Evolutionary conservation across 2,329 filamentous ascomycete species (phyloP).

Genomic region (Aspergillus fructus): DNA sequence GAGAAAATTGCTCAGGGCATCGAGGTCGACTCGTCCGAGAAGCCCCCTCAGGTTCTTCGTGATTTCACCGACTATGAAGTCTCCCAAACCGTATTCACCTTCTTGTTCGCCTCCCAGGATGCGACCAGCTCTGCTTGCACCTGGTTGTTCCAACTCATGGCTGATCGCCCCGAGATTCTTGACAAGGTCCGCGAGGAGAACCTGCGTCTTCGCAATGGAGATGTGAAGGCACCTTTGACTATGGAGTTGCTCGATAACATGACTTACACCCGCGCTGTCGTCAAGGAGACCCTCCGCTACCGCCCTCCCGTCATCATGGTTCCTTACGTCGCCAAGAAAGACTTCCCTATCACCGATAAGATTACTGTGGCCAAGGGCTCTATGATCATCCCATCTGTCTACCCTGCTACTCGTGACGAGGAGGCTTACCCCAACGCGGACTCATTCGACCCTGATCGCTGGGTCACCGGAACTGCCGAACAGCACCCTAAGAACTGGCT

Average conservation of each 20-base stretch:
- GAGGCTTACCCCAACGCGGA: constrained; percentile 91
- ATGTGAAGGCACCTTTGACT: constrained; percentile 67
- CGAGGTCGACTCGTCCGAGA: constrained; percentile 67
- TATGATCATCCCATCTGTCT: constrained; percentile 92
- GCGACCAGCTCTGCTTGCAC: constrained; percentile 91
- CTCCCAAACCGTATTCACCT: constrained; percentile 53
- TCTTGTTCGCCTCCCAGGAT: constrained; percentile 69
- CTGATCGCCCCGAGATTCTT: constrained; percentile 88
- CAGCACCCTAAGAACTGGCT: constrained; percentile 94
- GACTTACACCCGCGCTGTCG: constrained; percentile 85
- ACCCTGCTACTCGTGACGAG: constrained; percentile 85
- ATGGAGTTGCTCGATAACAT: constrained; percentile 88
- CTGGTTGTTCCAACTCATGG: constrained; percentile 93
- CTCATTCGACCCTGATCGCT: constrained; percentile 84
- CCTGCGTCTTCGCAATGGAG: constrained; percentile 70
- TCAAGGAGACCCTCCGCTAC: constrained; percentile 89
- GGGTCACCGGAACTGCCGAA: constrained; percentile 86
- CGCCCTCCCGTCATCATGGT: constrained; percentile 97
- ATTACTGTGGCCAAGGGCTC: constrained; percentile 95
- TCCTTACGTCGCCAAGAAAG: constrained; percentile 90
- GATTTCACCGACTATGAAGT: constrained; percentile 54
- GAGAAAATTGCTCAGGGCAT: constrained; percentile 74
- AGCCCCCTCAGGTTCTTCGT: constrained; percentile 55
- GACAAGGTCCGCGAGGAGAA: constrained; percentile 93
- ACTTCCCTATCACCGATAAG: constrained; percentile 81